These are phyloP conservation scores for Angophora floribunda DNA, from an alignment of 345 rosid genomes.

Conservation along the genomic window DNA sequence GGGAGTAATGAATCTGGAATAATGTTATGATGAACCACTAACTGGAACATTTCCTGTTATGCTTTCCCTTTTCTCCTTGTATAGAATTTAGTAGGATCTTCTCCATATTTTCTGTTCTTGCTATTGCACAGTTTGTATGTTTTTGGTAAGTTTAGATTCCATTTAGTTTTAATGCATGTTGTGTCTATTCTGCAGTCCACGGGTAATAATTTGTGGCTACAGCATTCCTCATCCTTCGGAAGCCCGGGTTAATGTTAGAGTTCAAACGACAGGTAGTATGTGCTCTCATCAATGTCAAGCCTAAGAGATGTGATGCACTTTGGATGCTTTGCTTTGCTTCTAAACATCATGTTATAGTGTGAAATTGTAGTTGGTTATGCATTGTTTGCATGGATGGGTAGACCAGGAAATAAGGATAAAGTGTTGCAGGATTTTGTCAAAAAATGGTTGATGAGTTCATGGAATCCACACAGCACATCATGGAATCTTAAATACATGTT, in stretches of 20 bases:
- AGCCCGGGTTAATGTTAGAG: constrained; percentile 63
- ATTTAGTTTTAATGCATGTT: background rate
- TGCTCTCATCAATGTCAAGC: background rate
- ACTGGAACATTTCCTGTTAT: background rate
- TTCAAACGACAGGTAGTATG: constrained; percentile 82
- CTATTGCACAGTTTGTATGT: background rate
- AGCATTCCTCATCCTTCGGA: constrained; percentile 94
- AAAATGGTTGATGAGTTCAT: background rate
- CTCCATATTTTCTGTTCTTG: background rate
- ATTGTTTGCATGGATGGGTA: background rate
- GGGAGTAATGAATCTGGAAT: background rate
- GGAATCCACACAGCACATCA: background rate
- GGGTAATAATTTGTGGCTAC: constrained; percentile 63
- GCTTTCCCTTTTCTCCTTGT: background rate
- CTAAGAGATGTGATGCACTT: background rate
- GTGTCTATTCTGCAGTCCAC: constrained; percentile 48
- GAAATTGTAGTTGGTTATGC: background rate
- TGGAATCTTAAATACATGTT: background rate
- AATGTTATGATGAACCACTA: background rate
- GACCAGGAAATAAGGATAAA: background rate
- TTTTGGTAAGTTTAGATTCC: background rate
- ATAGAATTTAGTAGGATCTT: background rate
- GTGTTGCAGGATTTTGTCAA: background rate
- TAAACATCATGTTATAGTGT: background rate
- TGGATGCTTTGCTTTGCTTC: background rate